Percentiles rank a stretch among this genome's conserved stretches.
Evolutionary conservation across 805 yeast species (phyloP).

Genomic region (Saturnispora hagleri): DNA sequence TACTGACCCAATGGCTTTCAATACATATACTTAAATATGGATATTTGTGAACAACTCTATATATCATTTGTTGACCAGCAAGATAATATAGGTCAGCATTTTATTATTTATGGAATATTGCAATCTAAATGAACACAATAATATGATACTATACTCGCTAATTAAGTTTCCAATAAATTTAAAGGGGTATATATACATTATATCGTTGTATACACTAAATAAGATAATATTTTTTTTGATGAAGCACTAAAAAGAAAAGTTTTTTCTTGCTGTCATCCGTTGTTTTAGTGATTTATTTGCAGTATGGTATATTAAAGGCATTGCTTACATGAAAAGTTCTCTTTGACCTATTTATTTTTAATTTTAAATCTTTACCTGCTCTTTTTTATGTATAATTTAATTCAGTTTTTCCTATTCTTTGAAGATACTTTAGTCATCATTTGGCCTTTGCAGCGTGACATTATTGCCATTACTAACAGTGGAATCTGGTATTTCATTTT

Average conservation of each 20-base stretch:
- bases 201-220: neutral
- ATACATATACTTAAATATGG: slow-evolving; percentile 12
- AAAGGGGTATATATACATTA: neutral
- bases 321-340: neutral
- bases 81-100: neutral
- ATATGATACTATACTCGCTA: neutral
- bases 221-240: neutral
- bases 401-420: neutral
- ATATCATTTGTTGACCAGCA: neutral
- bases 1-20: slow-evolving; percentile 30
- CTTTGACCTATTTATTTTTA: neutral
- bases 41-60: neutral
- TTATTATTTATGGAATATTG: neutral
- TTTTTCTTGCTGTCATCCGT: neutral
- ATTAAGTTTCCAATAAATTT: neutral
- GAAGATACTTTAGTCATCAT: neutral
- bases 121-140: neutral
- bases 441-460: slow-evolving; percentile 8
- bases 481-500: neutral
- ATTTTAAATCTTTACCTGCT: neutral
- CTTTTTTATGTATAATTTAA: neutral
- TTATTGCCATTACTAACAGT: slow-evolving; percentile 12
- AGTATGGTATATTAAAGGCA: neutral
- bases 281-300: neutral
- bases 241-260: neutral